Base-by-base conservation (phyloP, 345 rosid species). In the Moringa oleifera region DNA sequence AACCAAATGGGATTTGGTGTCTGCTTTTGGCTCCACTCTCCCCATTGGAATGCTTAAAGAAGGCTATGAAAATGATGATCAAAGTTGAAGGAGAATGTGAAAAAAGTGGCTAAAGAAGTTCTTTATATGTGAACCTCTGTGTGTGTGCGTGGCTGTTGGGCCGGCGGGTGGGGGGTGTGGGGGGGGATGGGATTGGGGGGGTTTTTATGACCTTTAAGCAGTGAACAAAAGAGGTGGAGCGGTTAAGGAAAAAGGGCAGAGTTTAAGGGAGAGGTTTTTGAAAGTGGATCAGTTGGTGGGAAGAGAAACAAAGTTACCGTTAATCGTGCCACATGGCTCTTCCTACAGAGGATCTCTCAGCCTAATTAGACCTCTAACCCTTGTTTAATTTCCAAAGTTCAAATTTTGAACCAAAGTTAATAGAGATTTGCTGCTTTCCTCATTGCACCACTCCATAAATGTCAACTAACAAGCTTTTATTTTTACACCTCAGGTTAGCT, bases 281-380 rank as follows among this genome's bases (percentile, higher is more conserved):
- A 86, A 84, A 81, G 86, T 78, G 78, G 81, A 70, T 78, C 75
- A 70, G 83, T 80, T 77, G 77, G 81, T 80, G 85, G 88, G 77
- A 76, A 71, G 69, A 62, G 25, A 61, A 56, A 25, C 45, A 53
- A 19, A 41, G 24, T 53, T 36, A 23, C 19, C 46, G 19, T 28
- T n/a, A 22, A 54, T 25, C 18, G 46, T 36, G 53, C 53, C 64
- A 63, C 57, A 46, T 69, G 63, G 68, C 13, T 53, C 6, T 55
- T 54, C 4, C 61, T 36, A 25, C 19, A 41, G 12, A 7, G 47
- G 47, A 8, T 28, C 54, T n/a, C 54, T 51, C 20, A 21, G 54
- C 5, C 56, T 20, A 22, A n/a, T 53, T 53, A 21, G 47, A 11
- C 1, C 12, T 41, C 12, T 41, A 41, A 41, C 2, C 47, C 17